These are phyloP conservation scores for Myxozyma melibiosi DNA, from an alignment of 805 yeast species.

Conservation along the genomic window DNA sequence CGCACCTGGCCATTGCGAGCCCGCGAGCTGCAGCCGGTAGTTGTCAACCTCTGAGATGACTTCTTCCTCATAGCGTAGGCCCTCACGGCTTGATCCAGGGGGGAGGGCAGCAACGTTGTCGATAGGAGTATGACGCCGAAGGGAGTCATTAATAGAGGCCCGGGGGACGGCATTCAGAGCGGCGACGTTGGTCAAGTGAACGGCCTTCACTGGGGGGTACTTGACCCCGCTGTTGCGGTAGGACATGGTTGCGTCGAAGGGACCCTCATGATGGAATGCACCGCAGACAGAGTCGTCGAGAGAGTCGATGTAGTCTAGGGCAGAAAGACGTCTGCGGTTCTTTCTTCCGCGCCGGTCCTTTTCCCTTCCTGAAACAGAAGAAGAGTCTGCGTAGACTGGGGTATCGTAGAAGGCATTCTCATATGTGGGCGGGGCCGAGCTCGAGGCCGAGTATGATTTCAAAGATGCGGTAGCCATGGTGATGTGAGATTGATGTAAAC, in stretches of 20 bases:
- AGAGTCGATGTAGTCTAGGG: conserved; percentile 7
- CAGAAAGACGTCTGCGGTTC: not conserved
- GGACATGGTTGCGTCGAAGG: conserved; percentile 24
- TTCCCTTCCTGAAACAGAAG: no score
- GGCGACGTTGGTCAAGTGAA: conserved; percentile 8
- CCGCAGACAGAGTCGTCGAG: conserved; percentile 1
- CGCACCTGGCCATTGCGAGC: conserved; percentile 25
- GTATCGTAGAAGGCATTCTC: no score
- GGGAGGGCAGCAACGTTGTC: conserved; percentile 20
- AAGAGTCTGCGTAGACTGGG: no score
- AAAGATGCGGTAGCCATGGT: no score
- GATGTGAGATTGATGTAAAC: no score
- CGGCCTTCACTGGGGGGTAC: conserved; percentile 27
- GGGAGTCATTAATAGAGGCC: conserved; percentile 13
- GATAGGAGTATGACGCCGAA: conserved; percentile 11
- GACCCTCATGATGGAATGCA: conserved; percentile 29
- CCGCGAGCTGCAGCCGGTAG: conserved; percentile 7
- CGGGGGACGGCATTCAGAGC: conserved; percentile 22
- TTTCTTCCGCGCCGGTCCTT: not conserved
- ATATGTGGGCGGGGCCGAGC: no score
- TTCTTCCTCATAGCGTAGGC: conserved; percentile 24
- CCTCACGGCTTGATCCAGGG: conserved; percentile 10
- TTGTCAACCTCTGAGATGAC: conserved; percentile 7
- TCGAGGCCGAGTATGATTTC: no score
- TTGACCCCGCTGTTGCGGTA: conserved; percentile 18